Evolutionary conservation across 805 yeast genomes (phyloP).

Genomic region (Torulaspora delbrueckii): DNA sequence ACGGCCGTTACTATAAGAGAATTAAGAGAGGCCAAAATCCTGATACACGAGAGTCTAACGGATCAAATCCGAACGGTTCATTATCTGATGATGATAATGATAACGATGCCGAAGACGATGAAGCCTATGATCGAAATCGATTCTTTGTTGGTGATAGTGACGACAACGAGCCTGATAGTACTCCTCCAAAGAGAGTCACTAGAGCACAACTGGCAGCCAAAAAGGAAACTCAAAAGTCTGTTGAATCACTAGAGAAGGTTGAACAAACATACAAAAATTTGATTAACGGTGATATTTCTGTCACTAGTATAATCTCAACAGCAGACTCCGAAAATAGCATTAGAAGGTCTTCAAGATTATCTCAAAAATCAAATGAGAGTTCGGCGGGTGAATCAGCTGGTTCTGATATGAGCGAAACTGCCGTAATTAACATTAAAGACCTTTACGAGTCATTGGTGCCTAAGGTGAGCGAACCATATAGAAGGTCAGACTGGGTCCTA

Average conservation of each 20-base stretch:
- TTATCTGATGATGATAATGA: conserved; percentile 9
- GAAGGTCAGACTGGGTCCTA: conserved; percentile 36
- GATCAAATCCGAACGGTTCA: conserved; percentile 6
- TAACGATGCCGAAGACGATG: conserved; percentile 7
- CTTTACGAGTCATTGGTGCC: conserved; percentile 32
- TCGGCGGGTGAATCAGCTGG: conserved; percentile 3
- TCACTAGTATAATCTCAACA: conserved; percentile 12
- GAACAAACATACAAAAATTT: background rate
- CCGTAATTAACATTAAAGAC: conserved; percentile 19
- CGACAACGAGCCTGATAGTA: background rate
- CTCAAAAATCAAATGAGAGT: conserved; percentile 14
- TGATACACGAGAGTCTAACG: conserved; percentile 3
- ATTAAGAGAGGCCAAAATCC: conserved; percentile 13
- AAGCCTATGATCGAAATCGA: background rate
- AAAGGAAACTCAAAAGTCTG: conserved; percentile 1
- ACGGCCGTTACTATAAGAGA: conserved; percentile 27
- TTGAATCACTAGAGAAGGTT: conserved; percentile 2
- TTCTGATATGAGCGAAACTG: conserved; percentile 7
- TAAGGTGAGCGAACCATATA: conserved; percentile 27
- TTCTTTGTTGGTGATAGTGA: conserved; percentile 1
- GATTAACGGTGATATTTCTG: conserved; percentile 15
- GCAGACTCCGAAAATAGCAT: conserved; percentile 11
- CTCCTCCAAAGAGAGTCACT: conserved; percentile 3
- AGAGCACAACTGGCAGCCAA: conserved; percentile 8
- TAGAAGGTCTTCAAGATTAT: conserved; percentile 28